Evolutionary conservation across 495 filamentous ascomycete genomes (phyloP), one percentile per base, ranked within the genome.

Genomic region (Podospora tetraspora): DNA sequence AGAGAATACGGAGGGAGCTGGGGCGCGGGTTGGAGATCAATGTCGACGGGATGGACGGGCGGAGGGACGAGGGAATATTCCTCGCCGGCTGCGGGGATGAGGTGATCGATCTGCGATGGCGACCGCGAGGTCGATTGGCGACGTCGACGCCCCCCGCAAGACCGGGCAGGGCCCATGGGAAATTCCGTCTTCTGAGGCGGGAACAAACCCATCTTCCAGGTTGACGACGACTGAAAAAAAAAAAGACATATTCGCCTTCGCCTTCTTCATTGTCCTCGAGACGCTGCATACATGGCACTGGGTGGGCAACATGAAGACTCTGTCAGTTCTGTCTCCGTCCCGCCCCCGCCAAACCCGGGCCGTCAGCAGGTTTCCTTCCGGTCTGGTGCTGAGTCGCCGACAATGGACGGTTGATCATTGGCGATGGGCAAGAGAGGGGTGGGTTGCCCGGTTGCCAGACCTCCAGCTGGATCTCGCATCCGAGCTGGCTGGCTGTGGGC

Each of bases 281-380:
- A 43, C 5, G 16, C 3, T 8, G 34, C 34, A 43, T 1, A 43
- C 34, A 37, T 37, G 34, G 13, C 12, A 25, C 34, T 13, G 25
- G 25, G 25, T 9, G 29, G 8, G 32, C 16, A n/a, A 52, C 43
- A 25, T 25, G 25, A 3, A 52, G 19, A 52, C 6, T 43, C 34
- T 27, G 27, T 6, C 34, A 37, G 32, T 16, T 10, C 29, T 16
- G 43, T n/a, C 43, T 52, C 43, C 19, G 43, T 52, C 43, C 19
- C 43, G 43, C 19, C 19, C 37, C 19, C 43, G 43, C 43, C 43
- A 52, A n/a, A 52, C 43, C 43, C 43, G 43, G 43, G 43, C 43
- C 23, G 24, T 32, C 24, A 62, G 60, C 60, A 62, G 60, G 60
- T 27, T 62, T 62, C 60, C 60, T 62, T 62, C 60, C 60, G 25